Evolutionary conservation across 768 basidiomycete genomes (phyloP).

Genomic region (Porpolomopsis calyptriformis): DNA sequence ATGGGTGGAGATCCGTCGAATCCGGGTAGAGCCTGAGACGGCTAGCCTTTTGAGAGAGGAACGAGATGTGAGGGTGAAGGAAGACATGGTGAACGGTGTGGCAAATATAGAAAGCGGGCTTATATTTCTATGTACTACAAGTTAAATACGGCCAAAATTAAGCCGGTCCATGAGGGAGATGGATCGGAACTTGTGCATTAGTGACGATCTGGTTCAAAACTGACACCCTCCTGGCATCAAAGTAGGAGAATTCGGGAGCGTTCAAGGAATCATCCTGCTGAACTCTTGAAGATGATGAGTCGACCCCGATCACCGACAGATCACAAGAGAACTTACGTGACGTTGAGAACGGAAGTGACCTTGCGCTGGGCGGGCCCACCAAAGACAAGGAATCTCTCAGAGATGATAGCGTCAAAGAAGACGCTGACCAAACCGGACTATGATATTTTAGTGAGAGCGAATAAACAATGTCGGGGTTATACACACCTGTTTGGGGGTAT

Average conservation of each 20-base stretch:
- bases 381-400: conserved; percentile 3
- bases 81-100: too few species aligned
- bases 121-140: too few species aligned
- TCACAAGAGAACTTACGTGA: conserved; percentile 2
- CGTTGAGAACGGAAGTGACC: conserved; percentile 6
- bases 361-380: conserved; percentile 5
- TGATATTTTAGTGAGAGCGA: background rate
- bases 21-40: background rate
- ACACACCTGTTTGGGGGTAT: background rate
- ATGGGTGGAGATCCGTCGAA: conserved; percentile 43
- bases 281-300: conserved; percentile 1
- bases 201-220: conserved; percentile 5
- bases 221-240: conserved; percentile 6
- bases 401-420: conserved; percentile 6
- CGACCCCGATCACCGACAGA: background rate
- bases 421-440: conserved; percentile 14
- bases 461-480: background rate
- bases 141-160: too few species aligned
- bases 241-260: background rate
- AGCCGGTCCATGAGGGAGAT: background rate
- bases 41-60: background rate
- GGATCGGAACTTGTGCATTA: conserved; percentile 3
- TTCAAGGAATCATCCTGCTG: conserved; percentile 2
- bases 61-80: background rate
- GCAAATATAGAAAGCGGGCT: too few species aligned